These are phyloP conservation scores for Bolboschoenoplectus hybrid DNA, from an alignment of 202 grass and related monocot species.

Conservation along the genomic window DNA sequence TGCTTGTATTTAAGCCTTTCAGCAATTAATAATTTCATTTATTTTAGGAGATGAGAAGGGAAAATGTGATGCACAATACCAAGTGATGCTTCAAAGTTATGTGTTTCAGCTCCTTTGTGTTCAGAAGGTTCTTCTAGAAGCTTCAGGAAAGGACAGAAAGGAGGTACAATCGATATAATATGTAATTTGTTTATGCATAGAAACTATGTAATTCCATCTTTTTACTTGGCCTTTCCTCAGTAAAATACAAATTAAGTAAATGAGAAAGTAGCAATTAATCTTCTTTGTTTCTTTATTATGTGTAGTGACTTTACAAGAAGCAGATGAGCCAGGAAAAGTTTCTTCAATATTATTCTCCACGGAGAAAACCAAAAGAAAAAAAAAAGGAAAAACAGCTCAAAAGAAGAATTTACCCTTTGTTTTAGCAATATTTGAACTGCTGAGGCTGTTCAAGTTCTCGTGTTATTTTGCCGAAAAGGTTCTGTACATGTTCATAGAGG, in stretches of 20 bases:
- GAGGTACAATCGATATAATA: conserved; percentile 43
- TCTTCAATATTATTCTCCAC: conserved; percentile 3
- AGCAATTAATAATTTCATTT: conserved; percentile 18
- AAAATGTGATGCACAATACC: conserved; percentile 55
- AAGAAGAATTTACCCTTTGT: not conserved
- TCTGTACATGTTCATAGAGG: not conserved
- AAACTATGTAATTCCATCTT: not conserved
- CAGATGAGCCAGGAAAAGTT: conserved; percentile 8
- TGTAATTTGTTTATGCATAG: not conserved
- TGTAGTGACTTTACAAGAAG: conserved; percentile 27
- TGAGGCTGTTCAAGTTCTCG: not conserved
- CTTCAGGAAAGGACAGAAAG: conserved; percentile 53
- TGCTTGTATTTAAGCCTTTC: conserved; percentile 12
- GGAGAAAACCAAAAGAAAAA: not conserved
- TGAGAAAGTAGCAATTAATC: not conserved
- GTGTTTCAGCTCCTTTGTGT: conserved; percentile 72
- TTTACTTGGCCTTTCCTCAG: not conserved
- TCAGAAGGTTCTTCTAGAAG: conserved; percentile 63
- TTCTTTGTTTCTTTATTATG: conserved; percentile 7
- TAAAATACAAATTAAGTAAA: conserved; percentile 9
- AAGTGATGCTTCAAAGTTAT: conserved; percentile 75
- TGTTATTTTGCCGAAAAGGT: not conserved
- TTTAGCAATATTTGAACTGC: not conserved
- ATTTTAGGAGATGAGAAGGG: conserved; percentile 31
- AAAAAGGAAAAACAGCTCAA: not conserved